Evolutionary conservation across 139 green algal species (phyloP), one percentile per base, ranked within the genome.

Genomic region (Volvox africanus): DNA sequence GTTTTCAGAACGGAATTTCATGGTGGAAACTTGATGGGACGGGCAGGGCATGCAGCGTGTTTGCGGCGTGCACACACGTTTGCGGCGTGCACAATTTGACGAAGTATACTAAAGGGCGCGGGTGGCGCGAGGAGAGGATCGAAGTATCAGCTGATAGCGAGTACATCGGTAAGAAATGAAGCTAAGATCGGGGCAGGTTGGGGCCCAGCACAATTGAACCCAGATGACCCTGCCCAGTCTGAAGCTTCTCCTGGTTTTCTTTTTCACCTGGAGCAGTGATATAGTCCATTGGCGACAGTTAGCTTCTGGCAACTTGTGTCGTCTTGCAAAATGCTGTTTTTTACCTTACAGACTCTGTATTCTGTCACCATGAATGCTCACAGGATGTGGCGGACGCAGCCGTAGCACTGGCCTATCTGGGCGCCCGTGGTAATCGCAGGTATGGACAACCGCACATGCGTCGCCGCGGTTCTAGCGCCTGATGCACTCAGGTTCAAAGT

Each of bases 301-400:
- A n/a, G 5, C 5, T 32, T 84, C n/a, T n/a, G n/a, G 36, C 12
- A 65, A 22, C 18, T 65, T 26, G 67, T 22, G 22, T 13, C 24
- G 14, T 61, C 5, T 82, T n/a, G 21, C n/a, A 26, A 21, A 26
- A 5, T 20, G 61, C 16, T 21, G 5, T 82, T 9, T 32, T 22
- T 32, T n/a, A n/a, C 32, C 73, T 5, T 55, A 55, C 5, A 55
- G 9, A 55, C 44, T 55, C 9, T 55, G 9, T 9, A 55, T 55
- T 55, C 44, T 55, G 44, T 55, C 44, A 9, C 44, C 44, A 55
- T 55, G 44, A 55, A 55, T 55, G 5, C 5, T 55, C 30, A 24
- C 85, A 95, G 87, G 93, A 95, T 67, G 91, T 96, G 20, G 87
- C 94, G 16, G 94, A 96, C 78, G 94, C 93, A 44, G 94, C 94